Evolutionary conservation across 179 eudicot genomes (phyloP), one percentile per base, ranked within the genome.

Genomic region (Silene noctiflora): DNA sequence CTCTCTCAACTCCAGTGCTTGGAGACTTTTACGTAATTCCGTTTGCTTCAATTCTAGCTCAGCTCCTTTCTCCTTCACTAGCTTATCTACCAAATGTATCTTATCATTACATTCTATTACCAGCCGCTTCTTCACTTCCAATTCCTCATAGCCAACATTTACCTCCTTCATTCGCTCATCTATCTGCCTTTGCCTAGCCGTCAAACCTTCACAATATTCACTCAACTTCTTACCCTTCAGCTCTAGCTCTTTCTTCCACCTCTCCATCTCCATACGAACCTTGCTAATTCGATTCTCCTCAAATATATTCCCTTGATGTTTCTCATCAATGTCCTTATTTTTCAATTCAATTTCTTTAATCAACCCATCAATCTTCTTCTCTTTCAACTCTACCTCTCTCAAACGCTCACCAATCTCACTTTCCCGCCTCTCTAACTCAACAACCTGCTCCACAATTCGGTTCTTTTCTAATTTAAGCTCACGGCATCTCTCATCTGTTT

Each of bases 201-300:
- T 33, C 13, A 76, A 67, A 14, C 16, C 25, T 6, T 61, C 42
- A 9, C 1, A 12, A 0, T 22, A 59, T 17, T 81, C 78, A 42
- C 55, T 65, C 67, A 80, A 13, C 25, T 46, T 64, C 69, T 70
- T 77, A 19, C 76, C 78, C 66, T 63, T 74, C 60, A 60, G 8
- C 62, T 31, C 44, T 11, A 11, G 25, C 14, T 71, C 62, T 3
- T 21, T 51, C 62, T 71, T 71, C 74, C 62, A 25, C 42, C 62
- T 51, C 20, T 71, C 62, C 39, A 51, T 25, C 42, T 71, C 74
- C 61, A 71, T 71, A 16, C 74, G 61, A 16, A 51, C 10, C 61
- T 24, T 71, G 25, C 74, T 71, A 10, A 71, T 13, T 22, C 74
- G 74, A 17, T 71, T 71, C 2, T 71, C 74, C 3, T 71, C 74